Conservation (phyloP, 2,329 filamentous ascomycete genomes). For the Cercospora sp. region DNA sequence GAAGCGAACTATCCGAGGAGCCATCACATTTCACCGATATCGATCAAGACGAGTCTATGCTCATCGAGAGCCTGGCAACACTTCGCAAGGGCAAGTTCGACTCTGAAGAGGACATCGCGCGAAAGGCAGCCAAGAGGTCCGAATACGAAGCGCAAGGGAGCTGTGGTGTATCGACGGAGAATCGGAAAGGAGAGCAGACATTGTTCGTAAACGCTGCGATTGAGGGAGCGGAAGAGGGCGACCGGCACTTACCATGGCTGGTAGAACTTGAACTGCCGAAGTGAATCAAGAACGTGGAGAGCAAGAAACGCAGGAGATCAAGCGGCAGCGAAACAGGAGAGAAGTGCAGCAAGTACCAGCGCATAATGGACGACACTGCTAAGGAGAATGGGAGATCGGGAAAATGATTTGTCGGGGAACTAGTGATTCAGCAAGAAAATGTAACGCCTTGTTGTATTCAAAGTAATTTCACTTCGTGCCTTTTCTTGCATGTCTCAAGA, state of each 20-base stretch:
- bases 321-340: not conserved
- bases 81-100: constrained; percentile 25
- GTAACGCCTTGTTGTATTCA: not conserved
- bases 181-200: constrained; percentile 49
- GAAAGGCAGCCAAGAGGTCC: constrained; percentile 25
- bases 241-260: constrained; percentile 56
- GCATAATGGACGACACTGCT: not conserved
- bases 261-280: constrained; percentile 51
- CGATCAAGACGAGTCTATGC: constrained; percentile 44
- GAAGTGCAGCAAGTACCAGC: not conserved
- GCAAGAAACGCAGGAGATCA: not conserved
- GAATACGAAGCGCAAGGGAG: constrained; percentile 35
- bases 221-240: constrained; percentile 44
- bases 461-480: not conserved
- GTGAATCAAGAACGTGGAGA: not conserved
- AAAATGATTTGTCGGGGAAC: not conserved
- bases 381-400: not conserved
- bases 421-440: not conserved
- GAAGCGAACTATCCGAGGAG: constrained; percentile 28
- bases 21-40: constrained; percentile 49
- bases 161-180: constrained; percentile 12
- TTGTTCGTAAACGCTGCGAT: constrained; percentile 63
- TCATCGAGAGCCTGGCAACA: constrained; percentile 41
- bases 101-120: constrained; percentile 26
- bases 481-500: not conserved